Base-by-base conservation (phyloP, 176 grass and related monocot genomes). In the Tillandsia leiboldiana region DNA sequence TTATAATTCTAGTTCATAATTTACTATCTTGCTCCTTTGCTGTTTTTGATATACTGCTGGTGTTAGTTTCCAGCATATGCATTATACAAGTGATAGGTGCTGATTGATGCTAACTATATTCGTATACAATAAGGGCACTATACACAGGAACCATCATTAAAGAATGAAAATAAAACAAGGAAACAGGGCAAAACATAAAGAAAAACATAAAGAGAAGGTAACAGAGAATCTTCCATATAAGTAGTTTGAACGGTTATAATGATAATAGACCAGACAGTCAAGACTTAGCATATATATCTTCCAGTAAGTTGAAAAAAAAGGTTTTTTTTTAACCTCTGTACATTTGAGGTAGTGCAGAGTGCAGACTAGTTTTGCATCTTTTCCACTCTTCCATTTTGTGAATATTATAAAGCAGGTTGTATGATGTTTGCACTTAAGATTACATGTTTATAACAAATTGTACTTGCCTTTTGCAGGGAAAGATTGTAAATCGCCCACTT, bases 401-500 rank as follows among this genome's bases (percentile, higher is more conserved):
- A 42, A 42, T n/a, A 20, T 20, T 20, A 8, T 4, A 8, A 20
- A 9, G 54, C 20, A 3, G 7, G 33, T 59, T 59, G 14, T 22
- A 4, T 20, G 9, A 59, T 17, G n/a, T 17, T 59, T 18, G 14
- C 9, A 17, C 14, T 22, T 17, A 8, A 18, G 15, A 14, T 59
- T 59, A 59, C 20, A 14, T 57, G 9, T 17, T 59, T 18, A 59
- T 9, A 13, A 17, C 14, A 23, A 3, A 4, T 24, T 9, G 26
- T 50, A 8, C 26, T 11, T 48, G 14, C 66, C 50, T 26, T 64
- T 80, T 53, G 14, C 53, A 92, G 93, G 66, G 86, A 51, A 92
- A 73, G 76, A 76, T 97, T 68, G 29, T 97, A n/a, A 97, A 97
- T 48, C 72, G 93, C 14, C 89, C 93, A 24, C 93, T 92, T 83